A percentile compares a stretch with the other conserved stretches of the same genome.
These are phyloP conservation scores for Atalantia buxifolia DNA, from an alignment of 345 rosid genomes.

Conservation along the genomic window DNA sequence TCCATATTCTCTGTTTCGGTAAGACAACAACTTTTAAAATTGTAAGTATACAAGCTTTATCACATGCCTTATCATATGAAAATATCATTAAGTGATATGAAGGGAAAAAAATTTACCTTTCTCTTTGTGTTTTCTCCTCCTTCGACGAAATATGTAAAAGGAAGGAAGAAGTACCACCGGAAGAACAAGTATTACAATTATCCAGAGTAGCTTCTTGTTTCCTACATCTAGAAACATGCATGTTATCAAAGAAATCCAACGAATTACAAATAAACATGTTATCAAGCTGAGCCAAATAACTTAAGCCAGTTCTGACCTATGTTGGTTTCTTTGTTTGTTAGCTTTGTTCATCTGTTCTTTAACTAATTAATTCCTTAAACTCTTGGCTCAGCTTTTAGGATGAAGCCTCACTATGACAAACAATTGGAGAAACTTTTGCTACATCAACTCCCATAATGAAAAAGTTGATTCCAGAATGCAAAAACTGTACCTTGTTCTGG, in stretches of 20 bases:
- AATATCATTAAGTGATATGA: neutral
- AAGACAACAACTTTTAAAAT: no score
- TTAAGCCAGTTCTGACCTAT: no score
- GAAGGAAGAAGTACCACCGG: neutral
- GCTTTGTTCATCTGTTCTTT: neutral
- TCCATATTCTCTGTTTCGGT: neutral
- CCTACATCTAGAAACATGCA: neutral
- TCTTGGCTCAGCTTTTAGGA: neutral
- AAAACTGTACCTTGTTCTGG: neutral
- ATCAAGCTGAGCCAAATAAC: neutral
- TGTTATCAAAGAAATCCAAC: neutral
- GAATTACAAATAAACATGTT: no score
- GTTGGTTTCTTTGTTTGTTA: neutral
- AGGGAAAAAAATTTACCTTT: neutral
- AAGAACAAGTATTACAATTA: neutral
- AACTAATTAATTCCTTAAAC: no score
- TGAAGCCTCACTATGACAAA: neutral
- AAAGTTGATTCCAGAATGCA: no score
- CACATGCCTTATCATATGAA: neutral
- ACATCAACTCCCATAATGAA: neutral
- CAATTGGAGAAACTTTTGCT: neutral
- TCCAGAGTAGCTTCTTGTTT: neutral
- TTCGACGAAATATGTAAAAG: neutral
- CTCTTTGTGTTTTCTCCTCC: conserved; percentile 3
- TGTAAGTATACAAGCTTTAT: neutral